Conservation (phyloP, 2,329 filamentous ascomycete genomes). For the Coniochaeta ligniaria region DNA sequence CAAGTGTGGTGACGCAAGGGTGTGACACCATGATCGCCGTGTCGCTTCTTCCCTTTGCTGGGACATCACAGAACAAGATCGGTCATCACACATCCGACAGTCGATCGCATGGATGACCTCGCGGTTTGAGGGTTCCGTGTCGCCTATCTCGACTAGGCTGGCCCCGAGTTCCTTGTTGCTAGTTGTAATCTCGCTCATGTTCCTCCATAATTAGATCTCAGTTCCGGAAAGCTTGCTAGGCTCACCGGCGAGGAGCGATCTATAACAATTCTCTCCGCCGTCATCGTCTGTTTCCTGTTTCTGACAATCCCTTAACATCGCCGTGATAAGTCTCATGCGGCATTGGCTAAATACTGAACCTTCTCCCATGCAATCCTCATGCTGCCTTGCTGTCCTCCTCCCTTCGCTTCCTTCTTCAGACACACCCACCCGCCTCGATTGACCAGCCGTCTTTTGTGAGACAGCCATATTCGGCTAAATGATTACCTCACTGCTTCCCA, state of each 20-base stretch:
- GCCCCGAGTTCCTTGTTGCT: background rate
- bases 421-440: conserved; percentile 1
- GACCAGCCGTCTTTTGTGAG: background rate
- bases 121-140: background rate
- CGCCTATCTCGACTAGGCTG: background rate
- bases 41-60: background rate
- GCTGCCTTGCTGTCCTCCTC: background rate
- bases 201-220: conserved; percentile 4
- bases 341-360: background rate
- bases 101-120: background rate
- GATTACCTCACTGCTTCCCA: conserved; percentile 4
- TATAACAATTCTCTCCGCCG: background rate
- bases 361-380: background rate
- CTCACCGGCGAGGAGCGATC: background rate
- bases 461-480: conserved; percentile 4
- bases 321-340: background rate
- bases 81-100: background rate
- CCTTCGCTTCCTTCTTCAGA: background rate
- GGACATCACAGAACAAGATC: background rate
- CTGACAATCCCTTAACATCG: background rate
- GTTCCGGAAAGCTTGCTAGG: background rate
- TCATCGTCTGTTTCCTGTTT: background rate
- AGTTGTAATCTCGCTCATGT: background rate
- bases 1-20: background rate
- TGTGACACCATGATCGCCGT: background rate